Percentiles rank a stretch among this genome's conserved stretches.
These are phyloP conservation scores for Apiospora pterosperma DNA, from an alignment of 2,329 filamentous ascomycete genomes.

Conservation along the genomic window DNA sequence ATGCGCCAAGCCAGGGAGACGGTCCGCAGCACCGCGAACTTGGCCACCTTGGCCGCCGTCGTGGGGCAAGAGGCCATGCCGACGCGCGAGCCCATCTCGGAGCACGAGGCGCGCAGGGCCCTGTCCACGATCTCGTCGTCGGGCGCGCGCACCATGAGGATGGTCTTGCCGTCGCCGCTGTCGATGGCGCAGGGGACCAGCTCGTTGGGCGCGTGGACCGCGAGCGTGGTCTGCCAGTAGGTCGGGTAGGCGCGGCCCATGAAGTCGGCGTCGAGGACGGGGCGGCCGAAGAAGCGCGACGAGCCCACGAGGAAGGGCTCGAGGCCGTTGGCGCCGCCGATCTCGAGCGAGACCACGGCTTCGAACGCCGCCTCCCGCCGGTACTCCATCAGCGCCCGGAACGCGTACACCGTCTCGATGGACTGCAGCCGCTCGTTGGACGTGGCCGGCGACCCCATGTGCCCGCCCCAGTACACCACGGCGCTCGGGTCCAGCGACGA, in stretches of 20 bases:
- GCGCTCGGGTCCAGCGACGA: neutral
- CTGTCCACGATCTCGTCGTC: conserved; percentile 1
- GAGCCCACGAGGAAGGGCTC: conserved; percentile 51
- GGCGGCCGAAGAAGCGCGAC: conserved; percentile 44
- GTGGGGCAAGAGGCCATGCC: neutral
- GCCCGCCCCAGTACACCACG: neutral
- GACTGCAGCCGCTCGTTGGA: neutral
- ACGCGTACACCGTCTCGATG: neutral
- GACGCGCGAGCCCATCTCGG: neutral
- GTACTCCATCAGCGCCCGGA: neutral
- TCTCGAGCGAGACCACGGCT: conserved; percentile 57
- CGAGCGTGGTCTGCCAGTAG: conserved; percentile 47
- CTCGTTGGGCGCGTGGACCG: conserved; percentile 37
- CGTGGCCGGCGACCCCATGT: neutral
- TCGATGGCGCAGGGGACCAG: conserved; percentile 37
- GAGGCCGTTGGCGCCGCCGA: conserved; percentile 62
- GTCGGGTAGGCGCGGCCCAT: conserved; percentile 50
- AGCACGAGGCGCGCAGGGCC: neutral
- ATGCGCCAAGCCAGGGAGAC: neutral
- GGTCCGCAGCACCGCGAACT: neutral
- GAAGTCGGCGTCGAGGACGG: conserved; percentile 48
- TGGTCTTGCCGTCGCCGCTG: conserved; percentile 39
- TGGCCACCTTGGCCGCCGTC: neutral
- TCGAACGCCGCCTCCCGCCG: conserved; percentile 17
- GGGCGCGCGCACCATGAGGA: neutral